Conservation (phyloP, 208 protist genomes). For the Endotrypanum monterogeii region DNA sequence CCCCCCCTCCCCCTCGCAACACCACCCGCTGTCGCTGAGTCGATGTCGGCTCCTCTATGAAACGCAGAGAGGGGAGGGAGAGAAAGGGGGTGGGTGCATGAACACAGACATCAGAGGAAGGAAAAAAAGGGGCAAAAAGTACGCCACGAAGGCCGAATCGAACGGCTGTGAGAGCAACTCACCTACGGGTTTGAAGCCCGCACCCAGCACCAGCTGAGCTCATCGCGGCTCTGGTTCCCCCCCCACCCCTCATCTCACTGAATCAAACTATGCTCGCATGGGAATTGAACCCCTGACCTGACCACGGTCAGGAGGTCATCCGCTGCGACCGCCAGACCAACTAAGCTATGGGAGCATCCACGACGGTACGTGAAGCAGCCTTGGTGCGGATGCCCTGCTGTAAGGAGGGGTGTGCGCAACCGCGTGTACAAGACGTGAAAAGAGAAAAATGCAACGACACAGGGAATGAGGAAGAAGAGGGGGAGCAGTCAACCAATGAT, state of each 20-base stretch:
- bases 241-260: neutral
- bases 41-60: too few relatives aligned
- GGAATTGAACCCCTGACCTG: conserved; percentile 38
- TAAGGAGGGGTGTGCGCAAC: neutral
- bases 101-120: neutral
- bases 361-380: too few relatives aligned
- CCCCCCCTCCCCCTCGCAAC: too few relatives aligned
- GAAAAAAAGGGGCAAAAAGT: conserved; percentile 36
- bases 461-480: neutral
- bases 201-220: conserved; percentile 92
- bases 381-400: neutral
- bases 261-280: neutral
- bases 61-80: neutral
- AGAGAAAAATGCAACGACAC: too few relatives aligned
- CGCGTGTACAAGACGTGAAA: too few relatives aligned
- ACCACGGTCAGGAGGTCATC: neutral
- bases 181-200: conserved; percentile 93
- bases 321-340: neutral
- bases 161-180: conserved; percentile 93
- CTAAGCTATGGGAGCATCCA: neutral
- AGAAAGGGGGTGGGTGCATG: neutral
- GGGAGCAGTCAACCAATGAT: neutral
- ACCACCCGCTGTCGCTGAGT: too few relatives aligned
- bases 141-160: conserved; percentile 94
- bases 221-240: conserved; percentile 72